Conservation (phyloP, 2,329 filamentous ascomycete genomes). For the Chrysoporthe austroafricana region DNA sequence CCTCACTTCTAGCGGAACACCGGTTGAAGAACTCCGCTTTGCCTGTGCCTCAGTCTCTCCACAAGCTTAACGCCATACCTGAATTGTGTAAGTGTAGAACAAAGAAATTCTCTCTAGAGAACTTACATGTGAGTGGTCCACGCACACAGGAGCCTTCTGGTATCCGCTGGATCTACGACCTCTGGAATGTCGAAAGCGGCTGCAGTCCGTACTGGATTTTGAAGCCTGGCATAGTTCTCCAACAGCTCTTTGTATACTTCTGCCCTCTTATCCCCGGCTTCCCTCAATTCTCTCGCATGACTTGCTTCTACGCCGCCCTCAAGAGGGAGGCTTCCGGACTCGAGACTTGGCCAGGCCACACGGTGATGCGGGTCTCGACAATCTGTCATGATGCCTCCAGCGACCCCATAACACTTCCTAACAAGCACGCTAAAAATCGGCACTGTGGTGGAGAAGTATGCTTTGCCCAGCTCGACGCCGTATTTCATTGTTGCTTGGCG, state of each 20-base stretch:
- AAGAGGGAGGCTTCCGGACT: constrained; percentile 65
- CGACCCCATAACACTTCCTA: constrained; percentile 64
- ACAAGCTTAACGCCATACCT: constrained; percentile 22
- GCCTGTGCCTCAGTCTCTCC: constrained; percentile 19
- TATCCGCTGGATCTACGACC: constrained; percentile 66
- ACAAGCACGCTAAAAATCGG: constrained; percentile 68
- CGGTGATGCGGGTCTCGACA: constrained; percentile 63
- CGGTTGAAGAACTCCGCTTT: constrained; percentile 14
- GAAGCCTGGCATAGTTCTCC: constrained; percentile 61
- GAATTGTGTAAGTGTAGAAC: background rate
- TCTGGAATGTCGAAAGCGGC: constrained; percentile 68
- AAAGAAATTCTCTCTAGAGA: no score
- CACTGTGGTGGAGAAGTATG: constrained; percentile 65
- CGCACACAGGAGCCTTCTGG: constrained; percentile 55
- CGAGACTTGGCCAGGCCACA: constrained; percentile 65
- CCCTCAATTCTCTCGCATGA: constrained; percentile 62
- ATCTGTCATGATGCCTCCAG: constrained; percentile 67
- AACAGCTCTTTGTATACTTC: constrained; percentile 60
- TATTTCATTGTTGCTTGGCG: constrained; percentile 67
- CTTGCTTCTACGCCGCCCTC: constrained; percentile 69
- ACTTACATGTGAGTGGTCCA: constrained; percentile 58
- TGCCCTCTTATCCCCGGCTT: constrained; percentile 55
- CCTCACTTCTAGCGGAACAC: constrained; percentile 8
- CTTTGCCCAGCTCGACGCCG: constrained; percentile 62
- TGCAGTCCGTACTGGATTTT: constrained; percentile 68